A percentile compares a stretch with the other conserved stretches of the same genome.
Conservation (phyloP, 2,329 filamentous ascomycete genomes). For the Phyllosticta citriasiana region DNA sequence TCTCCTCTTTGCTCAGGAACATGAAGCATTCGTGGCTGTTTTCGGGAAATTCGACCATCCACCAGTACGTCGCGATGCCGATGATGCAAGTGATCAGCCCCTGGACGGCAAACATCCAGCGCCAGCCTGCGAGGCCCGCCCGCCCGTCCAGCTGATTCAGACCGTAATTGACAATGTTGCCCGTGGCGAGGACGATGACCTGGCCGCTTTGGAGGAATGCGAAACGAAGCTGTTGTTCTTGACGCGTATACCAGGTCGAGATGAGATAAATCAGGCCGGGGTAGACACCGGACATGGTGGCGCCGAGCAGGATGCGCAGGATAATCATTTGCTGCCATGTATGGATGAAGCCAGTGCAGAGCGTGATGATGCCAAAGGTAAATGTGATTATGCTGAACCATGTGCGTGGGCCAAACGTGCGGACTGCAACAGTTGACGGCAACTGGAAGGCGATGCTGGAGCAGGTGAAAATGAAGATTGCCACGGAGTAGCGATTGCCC, state of each 20-base stretch:
- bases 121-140: slow-evolving; percentile 51
- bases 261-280: slow-evolving; percentile 43
- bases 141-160: slow-evolving; percentile 53
- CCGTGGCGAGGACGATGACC: slow-evolving; percentile 55
- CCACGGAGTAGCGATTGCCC: slow-evolving; percentile 57
- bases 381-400: slow-evolving; percentile 53
- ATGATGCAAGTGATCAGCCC: slow-evolving; percentile 49
- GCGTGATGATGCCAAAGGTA: slow-evolving; percentile 53
- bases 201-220: slow-evolving; percentile 56
- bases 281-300: slow-evolving; percentile 44
- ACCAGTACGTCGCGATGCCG: slow-evolving; percentile 54
- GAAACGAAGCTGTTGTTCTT: slow-evolving; percentile 56
- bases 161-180: slow-evolving; percentile 57
- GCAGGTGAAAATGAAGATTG: slow-evolving; percentile 65
- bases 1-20: slow-evolving; percentile 49
- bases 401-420: slow-evolving; percentile 52
- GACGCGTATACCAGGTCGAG: slow-evolving; percentile 54
- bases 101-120: slow-evolving; percentile 60
- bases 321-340: slow-evolving; percentile 62
- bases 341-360: slow-evolving; percentile 58
- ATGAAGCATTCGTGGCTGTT: slow-evolving; percentile 45
- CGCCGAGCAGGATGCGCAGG: slow-evolving; percentile 54
- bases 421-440: slow-evolving; percentile 56
- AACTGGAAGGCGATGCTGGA: slow-evolving; percentile 58
- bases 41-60: slow-evolving; percentile 63